Evolutionary conservation across 2,329 filamentous ascomycete genomes (phyloP).

Genomic region (Verticillium albo-atrum): DNA sequence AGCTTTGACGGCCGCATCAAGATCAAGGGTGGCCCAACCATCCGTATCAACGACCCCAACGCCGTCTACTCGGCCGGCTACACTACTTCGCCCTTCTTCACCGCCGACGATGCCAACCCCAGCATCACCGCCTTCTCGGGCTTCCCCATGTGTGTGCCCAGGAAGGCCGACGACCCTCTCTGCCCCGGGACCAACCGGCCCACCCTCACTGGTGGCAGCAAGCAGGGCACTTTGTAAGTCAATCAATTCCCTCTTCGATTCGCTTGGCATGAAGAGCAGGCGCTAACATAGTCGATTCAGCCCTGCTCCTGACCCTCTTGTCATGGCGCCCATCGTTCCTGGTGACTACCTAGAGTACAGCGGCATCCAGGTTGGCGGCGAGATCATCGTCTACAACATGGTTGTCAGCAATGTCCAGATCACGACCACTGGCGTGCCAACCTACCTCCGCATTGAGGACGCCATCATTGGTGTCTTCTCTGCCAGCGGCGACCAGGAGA

Average conservation of each 20-base stretch:
- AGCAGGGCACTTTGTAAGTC: constrained; percentile 13
- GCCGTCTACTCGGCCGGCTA: constrained; percentile 34
- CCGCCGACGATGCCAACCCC: constrained; percentile 41
- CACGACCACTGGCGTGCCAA: constrained; percentile 23
- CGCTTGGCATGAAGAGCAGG: not conserved
- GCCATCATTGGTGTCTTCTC: constrained; percentile 33
- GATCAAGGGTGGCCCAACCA: constrained; percentile 28
- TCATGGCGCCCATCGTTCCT: constrained; percentile 33
- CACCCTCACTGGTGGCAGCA: constrained; percentile 9
- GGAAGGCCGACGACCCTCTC: constrained; percentile 26
- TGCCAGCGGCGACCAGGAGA: constrained; percentile 24
- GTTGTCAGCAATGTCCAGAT: constrained; percentile 33
- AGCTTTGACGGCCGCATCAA: constrained; percentile 27
- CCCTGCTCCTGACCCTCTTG: constrained; percentile 25
- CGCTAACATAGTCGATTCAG: constrained; percentile 13
- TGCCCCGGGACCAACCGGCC: constrained; percentile 31
- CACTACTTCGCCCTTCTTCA: constrained; percentile 31
- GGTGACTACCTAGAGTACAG: constrained; percentile 36
- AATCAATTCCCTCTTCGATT: too few relatives aligned
- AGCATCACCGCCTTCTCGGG: constrained; percentile 41
- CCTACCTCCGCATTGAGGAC: constrained; percentile 36
- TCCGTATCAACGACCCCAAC: constrained; percentile 38
- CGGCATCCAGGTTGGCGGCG: constrained; percentile 23
- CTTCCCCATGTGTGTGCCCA: constrained; percentile 48
- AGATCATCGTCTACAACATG: constrained; percentile 30